phyloP scores from a whole-genome alignment of 129 eudicot species.

The Helianthus tuberosus region DNA sequence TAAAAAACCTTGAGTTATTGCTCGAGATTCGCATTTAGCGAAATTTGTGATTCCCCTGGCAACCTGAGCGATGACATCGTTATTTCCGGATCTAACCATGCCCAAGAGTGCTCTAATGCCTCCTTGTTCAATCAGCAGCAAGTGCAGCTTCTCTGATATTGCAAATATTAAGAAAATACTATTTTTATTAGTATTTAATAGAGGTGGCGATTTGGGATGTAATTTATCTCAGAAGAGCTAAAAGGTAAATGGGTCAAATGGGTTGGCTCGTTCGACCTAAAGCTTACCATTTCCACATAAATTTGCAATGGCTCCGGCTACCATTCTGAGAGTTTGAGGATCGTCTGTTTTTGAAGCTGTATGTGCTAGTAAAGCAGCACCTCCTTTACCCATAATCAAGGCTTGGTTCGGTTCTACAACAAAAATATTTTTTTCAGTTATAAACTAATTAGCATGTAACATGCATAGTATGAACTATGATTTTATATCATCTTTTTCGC shows the following conservation, averaged over 20 bases:
- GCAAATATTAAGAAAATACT: not conserved
- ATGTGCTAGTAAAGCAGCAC: constrained; percentile 73
- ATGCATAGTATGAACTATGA: not conserved
- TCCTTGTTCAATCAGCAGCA: constrained; percentile 70
- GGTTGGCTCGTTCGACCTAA: not conserved
- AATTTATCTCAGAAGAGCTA: too few relatives aligned
- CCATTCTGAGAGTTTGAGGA: constrained; percentile 97
- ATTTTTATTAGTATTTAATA: constrained; percentile 21
- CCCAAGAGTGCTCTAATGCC: constrained; percentile 82
- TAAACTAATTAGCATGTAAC: constrained; percentile 19
- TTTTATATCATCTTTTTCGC: not conserved
- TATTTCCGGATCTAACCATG: constrained; percentile 71
- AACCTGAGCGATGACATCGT: constrained; percentile 85
- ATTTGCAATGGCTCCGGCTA: constrained; percentile 98
- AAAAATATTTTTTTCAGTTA: constrained; percentile 6
- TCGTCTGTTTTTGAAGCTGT: constrained; percentile 82
- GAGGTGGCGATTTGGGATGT: not conserved
- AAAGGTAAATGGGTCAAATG: not conserved
- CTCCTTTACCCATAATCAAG: constrained; percentile 86
- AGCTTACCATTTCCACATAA: constrained; percentile 90
- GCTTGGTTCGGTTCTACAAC: constrained; percentile 80
- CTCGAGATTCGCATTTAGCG: constrained; percentile 91
- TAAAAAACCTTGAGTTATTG: constrained; percentile 73
- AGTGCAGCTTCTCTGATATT: constrained; percentile 71
- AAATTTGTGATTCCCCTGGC: constrained; percentile 95